These are phyloP conservation scores for Colletotrichum sp. DNA, from an alignment of 2,329 filamentous ascomycete species.

Conservation along the genomic window DNA sequence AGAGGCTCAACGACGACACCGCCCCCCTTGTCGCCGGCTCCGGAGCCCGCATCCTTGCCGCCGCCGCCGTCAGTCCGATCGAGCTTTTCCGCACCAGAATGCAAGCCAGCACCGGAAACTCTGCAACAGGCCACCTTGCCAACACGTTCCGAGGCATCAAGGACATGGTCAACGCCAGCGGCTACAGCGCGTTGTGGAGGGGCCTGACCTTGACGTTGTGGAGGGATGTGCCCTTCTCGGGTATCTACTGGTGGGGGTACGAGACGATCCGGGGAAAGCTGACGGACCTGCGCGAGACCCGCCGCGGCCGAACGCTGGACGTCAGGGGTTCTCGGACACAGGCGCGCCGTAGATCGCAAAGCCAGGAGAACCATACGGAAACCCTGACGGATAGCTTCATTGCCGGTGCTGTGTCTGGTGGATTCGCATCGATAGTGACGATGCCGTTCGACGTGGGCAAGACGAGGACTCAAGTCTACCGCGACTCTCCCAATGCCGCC, in stretches of 20 bases:
- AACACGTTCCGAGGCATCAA: constrained; percentile 79
- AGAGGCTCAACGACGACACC: constrained; percentile 69
- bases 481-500: constrained; percentile 54
- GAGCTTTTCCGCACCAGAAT: constrained; percentile 94
- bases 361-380: constrained; percentile 71
- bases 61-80: constrained; percentile 84
- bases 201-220: constrained; percentile 90
- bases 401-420: constrained; percentile 83
- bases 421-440: constrained; percentile 84
- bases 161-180: constrained; percentile 79
- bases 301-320: constrained; percentile 45
- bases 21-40: constrained; percentile 83
- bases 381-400: constrained; percentile 91
- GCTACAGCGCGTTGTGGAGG: constrained; percentile 86
- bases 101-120: constrained; percentile 72
- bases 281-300: constrained; percentile 68
- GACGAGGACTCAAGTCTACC: constrained; percentile 87
- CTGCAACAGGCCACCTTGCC: constrained; percentile 72
- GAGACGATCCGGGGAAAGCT: constrained; percentile 79
- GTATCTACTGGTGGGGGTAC: constrained; percentile 98
- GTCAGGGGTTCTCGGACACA: constrained; percentile 42
- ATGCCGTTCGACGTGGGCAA: constrained; percentile 98
- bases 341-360: constrained; percentile 62
- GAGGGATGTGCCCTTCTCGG: constrained; percentile 97
- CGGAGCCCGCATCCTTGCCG: constrained; percentile 79